These are phyloP conservation scores for Paracorniculantispora psalliotae DNA, from an alignment of 2,329 filamentous ascomycete species.

Conservation along the genomic window DNA sequence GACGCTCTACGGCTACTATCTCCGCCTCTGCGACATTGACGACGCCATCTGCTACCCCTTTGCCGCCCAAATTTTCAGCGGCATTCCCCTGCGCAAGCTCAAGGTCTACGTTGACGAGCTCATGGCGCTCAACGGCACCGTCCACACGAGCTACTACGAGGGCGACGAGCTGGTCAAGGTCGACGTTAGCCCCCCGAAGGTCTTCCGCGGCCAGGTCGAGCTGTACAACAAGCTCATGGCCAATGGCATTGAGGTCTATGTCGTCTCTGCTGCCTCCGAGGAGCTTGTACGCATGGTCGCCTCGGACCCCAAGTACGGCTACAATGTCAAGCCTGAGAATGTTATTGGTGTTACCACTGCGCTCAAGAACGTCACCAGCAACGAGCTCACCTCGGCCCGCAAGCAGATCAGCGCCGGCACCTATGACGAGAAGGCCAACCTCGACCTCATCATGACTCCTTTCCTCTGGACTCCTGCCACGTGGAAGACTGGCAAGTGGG, in stretches of 20 bases:
- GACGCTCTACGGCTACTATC: slow-evolving; percentile 41
- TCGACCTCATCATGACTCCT: slow-evolving; percentile 35
- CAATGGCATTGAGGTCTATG: slow-evolving; percentile 40
- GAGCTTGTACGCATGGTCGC: slow-evolving; percentile 42
- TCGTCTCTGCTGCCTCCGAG: slow-evolving; percentile 37
- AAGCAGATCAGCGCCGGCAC: slow-evolving; percentile 34
- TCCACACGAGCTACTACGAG: slow-evolving; percentile 33
- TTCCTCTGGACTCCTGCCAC: slow-evolving; percentile 39
- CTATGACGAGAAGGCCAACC: slow-evolving; percentile 32
- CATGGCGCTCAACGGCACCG: slow-evolving; percentile 35
- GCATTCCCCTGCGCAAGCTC: slow-evolving; percentile 38
- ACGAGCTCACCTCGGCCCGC: slow-evolving; percentile 30
- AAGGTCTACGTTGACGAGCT: slow-evolving; percentile 44
- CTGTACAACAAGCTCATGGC: slow-evolving; percentile 38
- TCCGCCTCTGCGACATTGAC: slow-evolving; percentile 38
- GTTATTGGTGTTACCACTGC: slow-evolving; percentile 39
- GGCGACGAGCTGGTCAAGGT: slow-evolving; percentile 25
- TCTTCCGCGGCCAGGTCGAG: slow-evolving; percentile 37
- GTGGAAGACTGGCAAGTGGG: slow-evolving; percentile 41
- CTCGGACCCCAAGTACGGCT: slow-evolving; percentile 40
- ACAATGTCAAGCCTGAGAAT: slow-evolving; percentile 39
- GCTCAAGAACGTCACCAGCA: slow-evolving; percentile 26
- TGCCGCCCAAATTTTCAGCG: slow-evolving; percentile 37
- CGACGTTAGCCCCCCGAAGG: slow-evolving; percentile 29
- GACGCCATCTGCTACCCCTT: slow-evolving; percentile 39